phyloP scores from a whole-genome alignment of 768 basidiomycete genomes.

The Tephrocybe sp. region DNA sequence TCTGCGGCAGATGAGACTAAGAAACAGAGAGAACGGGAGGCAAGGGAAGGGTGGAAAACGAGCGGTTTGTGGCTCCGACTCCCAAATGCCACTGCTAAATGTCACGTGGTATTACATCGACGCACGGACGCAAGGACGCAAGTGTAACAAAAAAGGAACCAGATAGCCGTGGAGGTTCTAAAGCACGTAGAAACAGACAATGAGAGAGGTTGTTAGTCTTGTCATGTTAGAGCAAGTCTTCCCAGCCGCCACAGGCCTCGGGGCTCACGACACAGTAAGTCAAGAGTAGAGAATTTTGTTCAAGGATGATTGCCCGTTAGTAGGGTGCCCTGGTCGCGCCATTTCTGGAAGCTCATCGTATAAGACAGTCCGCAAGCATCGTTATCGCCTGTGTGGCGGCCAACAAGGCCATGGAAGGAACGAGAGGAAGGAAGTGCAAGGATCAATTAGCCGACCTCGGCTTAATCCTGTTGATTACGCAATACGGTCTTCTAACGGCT shows the following conservation, averaged over 20 bases:
- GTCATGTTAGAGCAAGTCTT: background rate
- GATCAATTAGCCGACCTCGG: conserved; percentile 11
- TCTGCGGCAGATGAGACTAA: conserved; percentile 2
- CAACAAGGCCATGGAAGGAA: background rate
- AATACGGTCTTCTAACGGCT: conserved; percentile 12
- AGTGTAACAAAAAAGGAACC: conserved; percentile 3
- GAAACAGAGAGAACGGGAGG: conserved; percentile 8
- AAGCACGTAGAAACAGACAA: background rate
- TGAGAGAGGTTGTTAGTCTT: background rate
- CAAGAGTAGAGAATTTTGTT: no score
- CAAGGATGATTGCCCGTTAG: no score
- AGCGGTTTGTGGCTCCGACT: conserved; percentile 23
- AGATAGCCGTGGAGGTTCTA: background rate
- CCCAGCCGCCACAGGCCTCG: background rate
- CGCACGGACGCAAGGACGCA: conserved; percentile 27
- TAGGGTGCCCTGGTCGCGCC: no score
- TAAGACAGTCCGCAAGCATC: no score
- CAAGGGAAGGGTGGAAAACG: conserved; percentile 24
- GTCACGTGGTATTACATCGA: conserved; percentile 26
- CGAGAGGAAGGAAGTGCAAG: no score
- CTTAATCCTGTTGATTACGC: conserved; percentile 11
- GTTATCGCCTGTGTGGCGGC: no score
- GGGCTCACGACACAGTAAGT: background rate
- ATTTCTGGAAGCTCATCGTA: no score
- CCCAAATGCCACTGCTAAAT: conserved; percentile 17